These are phyloP conservation scores for Lichina pygmaea DNA, from an alignment of 495 filamentous ascomycete genomes.

Conservation along the genomic window DNA sequence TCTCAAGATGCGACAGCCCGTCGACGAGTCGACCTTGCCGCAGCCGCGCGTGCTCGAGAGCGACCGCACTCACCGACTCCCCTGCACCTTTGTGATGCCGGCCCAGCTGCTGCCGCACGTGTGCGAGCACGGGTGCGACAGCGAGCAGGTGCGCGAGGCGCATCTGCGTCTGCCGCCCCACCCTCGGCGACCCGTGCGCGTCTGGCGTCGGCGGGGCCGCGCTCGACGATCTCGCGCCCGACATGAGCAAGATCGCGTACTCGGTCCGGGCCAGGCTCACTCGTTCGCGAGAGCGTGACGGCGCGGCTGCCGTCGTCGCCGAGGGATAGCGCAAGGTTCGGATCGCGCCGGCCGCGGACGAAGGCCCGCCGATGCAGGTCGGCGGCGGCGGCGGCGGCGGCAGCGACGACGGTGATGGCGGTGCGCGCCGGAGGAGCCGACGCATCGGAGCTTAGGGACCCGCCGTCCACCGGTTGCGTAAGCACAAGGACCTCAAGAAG, in stretches of 20 bases:
- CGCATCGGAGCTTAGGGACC: slow-evolving; percentile 5
- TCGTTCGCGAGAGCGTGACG: slow-evolving; percentile 17
- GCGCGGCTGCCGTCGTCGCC: slow-evolving; percentile 18
- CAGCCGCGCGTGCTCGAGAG: slow-evolving; percentile 37
- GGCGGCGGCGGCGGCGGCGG: slow-evolving; percentile 22
- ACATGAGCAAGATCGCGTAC: slow-evolving; percentile 60
- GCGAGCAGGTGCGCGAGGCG: slow-evolving; percentile 32
- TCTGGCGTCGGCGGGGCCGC: slow-evolving; percentile 20
- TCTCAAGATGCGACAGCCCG: slow-evolving; percentile 60
- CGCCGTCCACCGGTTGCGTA: slow-evolving; percentile 31
- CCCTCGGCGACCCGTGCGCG: slow-evolving; percentile 34
- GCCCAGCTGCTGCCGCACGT: slow-evolving; percentile 31
- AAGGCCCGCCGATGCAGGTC: slow-evolving; percentile 51
- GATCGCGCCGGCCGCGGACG: slow-evolving; percentile 45
- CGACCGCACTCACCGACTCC: slow-evolving; percentile 39
- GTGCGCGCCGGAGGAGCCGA: slow-evolving; percentile 23
- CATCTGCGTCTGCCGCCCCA: slow-evolving; percentile 69
- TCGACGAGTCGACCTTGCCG: slow-evolving; percentile 40
- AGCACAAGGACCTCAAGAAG: slow-evolving; percentile 52
- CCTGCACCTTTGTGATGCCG: slow-evolving; percentile 76
- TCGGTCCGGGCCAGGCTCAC: slow-evolving; percentile 28
- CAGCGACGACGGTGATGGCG: neutral
- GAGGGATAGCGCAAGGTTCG: slow-evolving; percentile 34
- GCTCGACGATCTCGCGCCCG: slow-evolving; percentile 59
- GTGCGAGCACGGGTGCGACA: slow-evolving; percentile 21